These are phyloP conservation scores for Teunomyces aglyptinius DNA, from an alignment of 805 yeast species.

Conservation along the genomic window DNA sequence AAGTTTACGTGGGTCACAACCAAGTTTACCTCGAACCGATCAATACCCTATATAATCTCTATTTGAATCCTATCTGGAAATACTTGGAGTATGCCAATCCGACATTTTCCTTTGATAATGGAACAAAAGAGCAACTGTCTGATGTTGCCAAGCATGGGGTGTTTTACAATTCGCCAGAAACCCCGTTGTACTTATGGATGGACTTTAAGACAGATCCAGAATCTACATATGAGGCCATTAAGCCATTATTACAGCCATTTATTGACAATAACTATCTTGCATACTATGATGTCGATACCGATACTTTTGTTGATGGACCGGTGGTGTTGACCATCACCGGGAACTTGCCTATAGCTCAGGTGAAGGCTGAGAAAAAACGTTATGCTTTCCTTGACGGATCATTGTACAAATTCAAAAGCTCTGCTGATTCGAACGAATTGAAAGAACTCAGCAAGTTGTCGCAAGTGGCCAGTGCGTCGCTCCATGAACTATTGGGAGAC, in stretches of 20 bases:
- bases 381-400: slow-evolving; percentile 57
- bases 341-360: slow-evolving; percentile 48
- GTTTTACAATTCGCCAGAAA: slow-evolving; percentile 43
- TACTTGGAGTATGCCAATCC: slow-evolving; percentile 52
- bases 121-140: slow-evolving; percentile 2
- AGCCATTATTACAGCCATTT: slow-evolving; percentile 46
- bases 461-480: slow-evolving; percentile 44
- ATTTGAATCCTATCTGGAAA: slow-evolving; percentile 50
- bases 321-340: slow-evolving; percentile 67
- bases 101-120: slow-evolving; percentile 4
- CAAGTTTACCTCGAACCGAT: slow-evolving; percentile 42
- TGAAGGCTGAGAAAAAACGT: slow-evolving; percentile 21
- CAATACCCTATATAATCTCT: slow-evolving; percentile 48
- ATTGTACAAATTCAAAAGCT: slow-evolving; percentile 27
- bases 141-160: slow-evolving; percentile 26
- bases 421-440: slow-evolving; percentile 21
- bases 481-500: slow-evolving; percentile 29
- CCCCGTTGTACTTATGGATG: slow-evolving; percentile 59
- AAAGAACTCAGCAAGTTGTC: slow-evolving; percentile 26
- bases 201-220: slow-evolving; percentile 60
- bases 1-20: slow-evolving; percentile 64
- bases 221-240: slow-evolving; percentile 46
- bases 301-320: slow-evolving; percentile 47
- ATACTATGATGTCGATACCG: slow-evolving; percentile 37
- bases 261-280: slow-evolving; percentile 51